A percentile compares a stretch with the other conserved stretches of the same genome.
phyloP scores from a whole-genome alignment of 169 alveolate genomes.

The Neospora caninum region DNA sequence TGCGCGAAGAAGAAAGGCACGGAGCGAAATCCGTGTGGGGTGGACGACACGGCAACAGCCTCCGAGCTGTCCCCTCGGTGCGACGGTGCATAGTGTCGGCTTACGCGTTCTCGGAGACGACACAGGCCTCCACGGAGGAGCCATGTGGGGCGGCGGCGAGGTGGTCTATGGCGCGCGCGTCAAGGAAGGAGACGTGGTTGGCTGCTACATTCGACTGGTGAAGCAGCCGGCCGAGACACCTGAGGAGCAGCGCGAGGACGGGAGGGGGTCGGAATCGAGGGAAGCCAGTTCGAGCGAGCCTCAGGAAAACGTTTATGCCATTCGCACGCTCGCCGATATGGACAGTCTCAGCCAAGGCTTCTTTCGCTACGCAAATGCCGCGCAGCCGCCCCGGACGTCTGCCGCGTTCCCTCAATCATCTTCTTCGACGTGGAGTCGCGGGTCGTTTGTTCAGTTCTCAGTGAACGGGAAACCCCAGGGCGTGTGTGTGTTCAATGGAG shows the following conservation, averaged over 20 bases:
- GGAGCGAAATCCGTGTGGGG: conserved; percentile 64
- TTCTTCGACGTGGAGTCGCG: conserved; percentile 9
- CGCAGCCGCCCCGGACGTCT: background rate
- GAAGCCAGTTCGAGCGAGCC: background rate
- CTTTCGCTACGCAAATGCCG: conserved; percentile 46
- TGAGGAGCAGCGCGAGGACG: conserved; percentile 24
- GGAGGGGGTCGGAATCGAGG: background rate
- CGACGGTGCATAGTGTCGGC: conserved; percentile 46
- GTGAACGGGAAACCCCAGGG: conserved; percentile 51
- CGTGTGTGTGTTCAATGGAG: conserved; percentile 31
- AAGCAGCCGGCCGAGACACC: background rate
- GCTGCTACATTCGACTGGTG: conserved; percentile 50
- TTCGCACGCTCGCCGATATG: conserved; percentile 37
- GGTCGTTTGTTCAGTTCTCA: conserved; percentile 55
- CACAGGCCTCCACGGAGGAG: background rate
- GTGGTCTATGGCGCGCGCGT: conserved; percentile 40
- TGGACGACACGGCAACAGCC: conserved; percentile 63
- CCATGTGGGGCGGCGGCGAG: conserved; percentile 59
- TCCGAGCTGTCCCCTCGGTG: conserved; percentile 56
- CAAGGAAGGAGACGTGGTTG: conserved; percentile 59
- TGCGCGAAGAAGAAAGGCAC: background rate
- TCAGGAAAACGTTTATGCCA: conserved; percentile 24
- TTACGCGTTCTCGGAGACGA: background rate
- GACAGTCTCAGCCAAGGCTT: conserved; percentile 65
- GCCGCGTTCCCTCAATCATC: background rate